Base-by-base conservation (phyloP, 306 rosid genomes). In the Quercus variabilis region DNA sequence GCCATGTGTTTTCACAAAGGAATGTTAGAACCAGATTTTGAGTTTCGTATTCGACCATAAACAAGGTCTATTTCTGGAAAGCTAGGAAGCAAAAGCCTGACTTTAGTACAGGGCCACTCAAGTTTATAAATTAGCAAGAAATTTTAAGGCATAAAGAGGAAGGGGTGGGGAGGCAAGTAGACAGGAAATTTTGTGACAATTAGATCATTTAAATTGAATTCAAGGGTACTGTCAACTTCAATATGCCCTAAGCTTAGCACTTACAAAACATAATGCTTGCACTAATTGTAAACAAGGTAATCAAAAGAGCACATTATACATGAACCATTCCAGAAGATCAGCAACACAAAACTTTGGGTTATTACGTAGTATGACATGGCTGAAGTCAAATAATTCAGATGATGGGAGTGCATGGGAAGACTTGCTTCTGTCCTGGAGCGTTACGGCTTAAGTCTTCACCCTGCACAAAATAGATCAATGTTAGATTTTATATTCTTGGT, bases 311-410 rank as follows among this genome's bases (percentile, higher is more conserved):
- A 67, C 19, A 35, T 2, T 7, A 67, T 18, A 64, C 51, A 33
- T 10, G 6, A 35, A 19, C 72, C 1, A 35, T 67, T 9, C 15
- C 25, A 67, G 17, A 35, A 33, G 70, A 18, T 41, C 60, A 74
- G 69, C 59, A 55, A 71, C 55, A 76, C 67, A 55, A 60, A 63
- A 79, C 33, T 63, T 30, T 21, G 78, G 55, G 35, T 74, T 11
- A 14, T 23, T 30, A 69, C 59, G 33, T 69, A 26, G 71, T 19
- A 15, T 75, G 75, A 71, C 76, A 62, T 60, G 30, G 67, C 23
- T 30, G 79, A 49, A 43, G 62, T 55, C 60, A n/a, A 25, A 77
- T 62, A 79, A 80, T 52, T 71, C 63, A 38, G 71, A 82, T 64
- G 46, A 18, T 30, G 57, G 58, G 51, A 58, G 15, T 15, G 54